Evolutionary conservation across 257 asterid species (phyloP), one percentile per base, ranked within the genome.

Genomic region (Cynanchum wilfordii): DNA sequence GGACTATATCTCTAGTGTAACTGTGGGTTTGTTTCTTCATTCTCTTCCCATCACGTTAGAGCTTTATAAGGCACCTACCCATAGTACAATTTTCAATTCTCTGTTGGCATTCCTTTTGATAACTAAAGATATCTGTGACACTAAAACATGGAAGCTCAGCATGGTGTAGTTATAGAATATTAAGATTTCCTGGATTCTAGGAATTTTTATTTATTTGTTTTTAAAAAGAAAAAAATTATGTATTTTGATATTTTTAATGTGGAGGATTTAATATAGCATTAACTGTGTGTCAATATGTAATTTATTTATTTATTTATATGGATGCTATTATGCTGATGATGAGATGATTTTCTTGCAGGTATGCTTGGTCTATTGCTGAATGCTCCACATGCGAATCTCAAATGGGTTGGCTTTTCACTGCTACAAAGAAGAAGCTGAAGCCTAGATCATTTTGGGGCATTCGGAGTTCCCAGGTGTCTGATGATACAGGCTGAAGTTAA

Each of bases 381-480:
- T 93, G 98, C 36, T 82, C 86, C 52, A 56, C 84, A n/a, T 93
- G 98, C 52, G 96, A 85, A 67, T 68, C 84, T 9, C 98, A 89
- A 47, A 66, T 93, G 88, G 98, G 98, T 63, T 93, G 97, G 98
- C 87, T 87, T 68, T 93, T 91, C 63, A 86, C 96, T 7, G 87
- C 98, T 33, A 81, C 90, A 50, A 83, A 78, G 76, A 87, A 77
- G 78, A 88, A 80, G 74, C 59, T 89, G 86, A 84, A 79, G 79
- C 98, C 98, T 17, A 85, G 73, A 70, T 92, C 96, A 30, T 93
- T 93, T 80, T 93, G 98, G 98, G 98, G 97, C 59, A 82, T 93
- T 71, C 79, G 97, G 83, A 89, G 95, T 81, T 89, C 98, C 9
- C 97, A 93, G 80, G 87, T 93, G 68, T 83, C 82, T 55, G 98